phyloP scores from a whole-genome alignment of 2,329 filamentous ascomycete genomes.

The Lachnellula cervina region DNA sequence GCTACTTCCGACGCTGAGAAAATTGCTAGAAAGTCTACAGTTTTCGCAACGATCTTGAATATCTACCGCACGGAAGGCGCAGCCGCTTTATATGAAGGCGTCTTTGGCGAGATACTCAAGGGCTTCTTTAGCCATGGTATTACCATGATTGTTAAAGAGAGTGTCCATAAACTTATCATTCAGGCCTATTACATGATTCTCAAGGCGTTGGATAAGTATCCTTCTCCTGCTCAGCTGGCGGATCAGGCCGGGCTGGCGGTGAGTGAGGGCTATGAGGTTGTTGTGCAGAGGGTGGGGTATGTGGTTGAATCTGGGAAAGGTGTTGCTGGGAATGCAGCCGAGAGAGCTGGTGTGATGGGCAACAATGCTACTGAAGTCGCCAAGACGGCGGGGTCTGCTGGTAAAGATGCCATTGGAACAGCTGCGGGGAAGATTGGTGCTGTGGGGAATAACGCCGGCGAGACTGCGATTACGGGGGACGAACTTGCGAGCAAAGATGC shows the following conservation, averaged over 20 bases:
- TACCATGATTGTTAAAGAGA: constrained; percentile 82
- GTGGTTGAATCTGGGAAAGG: constrained; percentile 14
- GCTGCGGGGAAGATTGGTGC: too few relatives aligned
- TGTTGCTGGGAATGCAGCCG: constrained; percentile 13
- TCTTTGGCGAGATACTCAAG: constrained; percentile 72
- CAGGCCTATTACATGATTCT: constrained; percentile 64
- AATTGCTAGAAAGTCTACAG: constrained; percentile 39
- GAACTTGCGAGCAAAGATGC: too few relatives aligned
- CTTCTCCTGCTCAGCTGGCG: constrained; percentile 38
- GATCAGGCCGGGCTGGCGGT: constrained; percentile 32
- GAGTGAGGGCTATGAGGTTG: constrained; percentile 12
- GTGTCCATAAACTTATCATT: constrained; percentile 67
- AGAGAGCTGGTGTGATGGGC: constrained; percentile 8
- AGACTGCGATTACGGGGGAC: too few relatives aligned
- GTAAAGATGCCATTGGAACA: too few relatives aligned
- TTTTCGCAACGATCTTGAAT: constrained; percentile 58
- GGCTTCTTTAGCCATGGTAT: constrained; percentile 82
- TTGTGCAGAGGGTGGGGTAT: constrained; percentile 12
- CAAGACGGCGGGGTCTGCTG: constrained; percentile 10
- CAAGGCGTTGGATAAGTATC: constrained; percentile 40
- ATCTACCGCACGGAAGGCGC: constrained; percentile 61
- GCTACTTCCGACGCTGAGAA: constrained; percentile 20
- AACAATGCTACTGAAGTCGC: constrained; percentile 10
- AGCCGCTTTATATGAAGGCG: constrained; percentile 66
- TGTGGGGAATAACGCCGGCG: too few relatives aligned